A percentile compares a stretch with the other conserved stretches of the same genome.
Conservation (phyloP, 257 asterid genomes). For the Echites panduratus region DNA sequence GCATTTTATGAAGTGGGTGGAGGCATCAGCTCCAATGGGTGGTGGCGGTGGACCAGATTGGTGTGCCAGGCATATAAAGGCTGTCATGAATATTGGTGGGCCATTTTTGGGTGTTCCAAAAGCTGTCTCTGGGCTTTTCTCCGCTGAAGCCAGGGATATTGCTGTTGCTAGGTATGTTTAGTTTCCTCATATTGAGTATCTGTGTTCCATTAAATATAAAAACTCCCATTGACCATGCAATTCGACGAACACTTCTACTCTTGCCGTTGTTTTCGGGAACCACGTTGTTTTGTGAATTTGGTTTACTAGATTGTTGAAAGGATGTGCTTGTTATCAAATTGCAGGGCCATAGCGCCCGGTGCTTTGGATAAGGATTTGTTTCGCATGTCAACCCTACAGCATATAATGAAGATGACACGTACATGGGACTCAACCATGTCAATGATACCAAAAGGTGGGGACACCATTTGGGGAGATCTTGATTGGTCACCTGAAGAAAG, state of each 20-base stretch:
- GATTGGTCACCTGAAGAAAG: constrained; percentile 92
- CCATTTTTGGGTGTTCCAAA: constrained; percentile 79
- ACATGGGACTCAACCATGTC: constrained; percentile 98
- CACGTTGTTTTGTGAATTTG: background rate
- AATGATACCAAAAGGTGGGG: constrained; percentile 92
- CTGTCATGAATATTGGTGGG: constrained; percentile 90
- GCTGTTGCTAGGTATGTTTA: constrained; percentile 62
- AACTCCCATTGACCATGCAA: background rate
- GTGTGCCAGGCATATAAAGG: constrained; percentile 83
- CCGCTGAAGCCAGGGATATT: constrained; percentile 74
- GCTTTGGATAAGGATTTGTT: constrained; percentile 29
- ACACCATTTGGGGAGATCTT: constrained; percentile 87
- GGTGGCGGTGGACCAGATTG: constrained; percentile 93
- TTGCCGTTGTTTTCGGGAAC: background rate
- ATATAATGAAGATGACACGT: constrained; percentile 86
- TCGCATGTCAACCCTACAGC: constrained; percentile 71
- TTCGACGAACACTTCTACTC: background rate
- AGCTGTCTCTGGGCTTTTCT: constrained; percentile 75
- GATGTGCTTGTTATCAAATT: constrained; percentile 35
- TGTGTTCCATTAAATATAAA: background rate
- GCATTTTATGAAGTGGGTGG: constrained; percentile 97
- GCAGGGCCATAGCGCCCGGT: constrained; percentile 20
- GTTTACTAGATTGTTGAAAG: background rate
- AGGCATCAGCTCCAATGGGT: constrained; percentile 87
- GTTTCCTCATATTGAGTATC: background rate